Evolutionary conservation across 768 basidiomycete species (phyloP), one percentile per base, ranked within the genome.

Genomic region (Panaeolus cyanescens): DNA sequence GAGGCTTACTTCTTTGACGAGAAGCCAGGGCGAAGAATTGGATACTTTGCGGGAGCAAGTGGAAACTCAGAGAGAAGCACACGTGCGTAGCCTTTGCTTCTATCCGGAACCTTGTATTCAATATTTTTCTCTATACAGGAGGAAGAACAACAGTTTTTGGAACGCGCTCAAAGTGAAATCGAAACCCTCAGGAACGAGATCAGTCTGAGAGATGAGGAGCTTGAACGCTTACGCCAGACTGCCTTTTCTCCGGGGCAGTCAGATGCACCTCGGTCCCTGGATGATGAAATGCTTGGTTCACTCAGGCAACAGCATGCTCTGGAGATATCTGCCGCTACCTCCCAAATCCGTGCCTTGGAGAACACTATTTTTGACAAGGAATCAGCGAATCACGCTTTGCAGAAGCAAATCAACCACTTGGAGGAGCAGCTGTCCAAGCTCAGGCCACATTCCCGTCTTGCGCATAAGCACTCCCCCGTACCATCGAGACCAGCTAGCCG

Each of bases 321-420:
- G 60, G 93, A 94, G 61, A 80, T 95, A 6, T 95, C 93, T 33
- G 78, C 85, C 10, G 86, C 93, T 3, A 91, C 91, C 33, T 91
- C 91, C 0, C 86, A 87, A 69, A 89, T 95, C 55, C 86, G 94
- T 10, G 82, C 84, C 3, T 79, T 95, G 67, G 92, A 96, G 74
- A 85, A 85, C 9, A 72, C 82, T 10, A 79, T 89, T 30, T 94
- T 90, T 72, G 85, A 91, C 62, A 87, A 89, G 30, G 89, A 93
- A 64, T 86, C 85, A 39, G 81, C 79, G 58, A 80, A 85, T 15
- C 90, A 93, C 70, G 73, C 80, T 2, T 70, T 92, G 20, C 90
- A 92, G 70, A 86, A 86, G 67, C 90, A 90, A 64, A 72, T 93
- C 39, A 79, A 75, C 54, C 67, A 79, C 17, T 76, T 93, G 53